Percentiles rank a stretch among this genome's conserved stretches.
Evolutionary conservation across 2,329 filamentous ascomycete genomes (phyloP).

Genomic region (Blastomyces percursus): DNA sequence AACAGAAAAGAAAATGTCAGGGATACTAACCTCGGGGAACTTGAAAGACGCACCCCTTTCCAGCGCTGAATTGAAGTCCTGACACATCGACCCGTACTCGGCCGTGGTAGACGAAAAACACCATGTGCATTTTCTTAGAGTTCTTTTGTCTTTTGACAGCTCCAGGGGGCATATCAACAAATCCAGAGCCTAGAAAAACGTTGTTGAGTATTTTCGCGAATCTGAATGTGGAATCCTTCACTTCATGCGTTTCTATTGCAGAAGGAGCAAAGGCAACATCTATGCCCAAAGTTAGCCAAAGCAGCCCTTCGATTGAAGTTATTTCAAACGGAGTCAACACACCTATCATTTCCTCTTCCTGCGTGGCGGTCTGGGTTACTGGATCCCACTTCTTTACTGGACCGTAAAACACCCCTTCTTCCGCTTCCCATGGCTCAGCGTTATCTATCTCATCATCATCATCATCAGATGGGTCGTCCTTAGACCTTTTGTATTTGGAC

Average conservation of each 20-base stretch:
- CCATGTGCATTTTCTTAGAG: conserved; percentile 90
- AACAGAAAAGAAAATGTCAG: not conserved
- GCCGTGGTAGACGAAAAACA: conserved; percentile 80
- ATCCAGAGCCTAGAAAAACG: conserved; percentile 77
- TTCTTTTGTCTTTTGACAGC: conserved; percentile 85
- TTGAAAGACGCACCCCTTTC: conserved; percentile 82
- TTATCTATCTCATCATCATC: conserved; percentile 30
- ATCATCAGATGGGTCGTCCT: conserved; percentile 30
- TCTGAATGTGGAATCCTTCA: conserved; percentile 59
- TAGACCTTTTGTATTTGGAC: conserved; percentile 26
- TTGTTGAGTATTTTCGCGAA: conserved; percentile 80
- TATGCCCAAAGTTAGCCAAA: conserved; percentile 23
- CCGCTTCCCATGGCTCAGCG: conserved; percentile 36
- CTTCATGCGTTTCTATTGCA: conserved; percentile 47
- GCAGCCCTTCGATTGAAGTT: conserved; percentile 7
- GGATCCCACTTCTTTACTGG: conserved; percentile 36
- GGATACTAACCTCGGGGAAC: conserved; percentile 66
- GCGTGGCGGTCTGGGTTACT: conserved; percentile 26
- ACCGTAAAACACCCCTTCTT: conserved; percentile 32
- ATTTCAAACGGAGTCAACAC: conserved; percentile 9
- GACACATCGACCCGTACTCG: conserved; percentile 63
- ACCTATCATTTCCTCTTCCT: conserved; percentile 34
- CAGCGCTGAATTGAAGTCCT: conserved; percentile 58
- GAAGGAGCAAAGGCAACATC: conserved; percentile 51
- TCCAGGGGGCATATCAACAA: conserved; percentile 77